Evolutionary conservation across 176 grass and related monocot genomes (phyloP).

Genomic region (Bolboschoenus planiculmis): DNA sequence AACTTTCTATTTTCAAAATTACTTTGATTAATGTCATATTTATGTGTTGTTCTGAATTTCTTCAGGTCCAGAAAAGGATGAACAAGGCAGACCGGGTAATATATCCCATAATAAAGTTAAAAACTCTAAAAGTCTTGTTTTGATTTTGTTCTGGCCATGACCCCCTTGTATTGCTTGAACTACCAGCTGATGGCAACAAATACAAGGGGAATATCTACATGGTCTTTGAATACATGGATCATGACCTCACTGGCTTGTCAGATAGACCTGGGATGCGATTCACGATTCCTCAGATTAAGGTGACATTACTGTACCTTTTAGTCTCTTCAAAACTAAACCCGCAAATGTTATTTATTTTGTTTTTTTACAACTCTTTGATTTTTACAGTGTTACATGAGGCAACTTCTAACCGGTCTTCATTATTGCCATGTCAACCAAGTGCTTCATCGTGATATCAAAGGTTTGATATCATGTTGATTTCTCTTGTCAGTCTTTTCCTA

Average conservation of each 20-base stretch:
- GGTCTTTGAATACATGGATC: slow-evolving; percentile 90
- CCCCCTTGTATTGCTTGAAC: background rate
- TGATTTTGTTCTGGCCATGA: slow-evolving; percentile 14
- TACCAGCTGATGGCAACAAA: slow-evolving; percentile 51
- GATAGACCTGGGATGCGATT: slow-evolving; percentile 76
- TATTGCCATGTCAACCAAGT: slow-evolving; percentile 97
- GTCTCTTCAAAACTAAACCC: background rate
- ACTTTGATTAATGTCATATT: background rate
- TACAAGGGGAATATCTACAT: slow-evolving; percentile 85
- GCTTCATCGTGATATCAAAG: slow-evolving; percentile 96
- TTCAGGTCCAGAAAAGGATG: slow-evolving; percentile 74
- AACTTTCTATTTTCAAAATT: background rate
- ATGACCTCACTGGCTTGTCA: slow-evolving; percentile 73
- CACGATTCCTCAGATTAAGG: slow-evolving; percentile 79
- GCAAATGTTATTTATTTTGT: background rate
- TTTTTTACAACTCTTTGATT: background rate
- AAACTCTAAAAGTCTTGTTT: background rate
- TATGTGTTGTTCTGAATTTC: slow-evolving; percentile 15
- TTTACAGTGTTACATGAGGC: slow-evolving; percentile 81
- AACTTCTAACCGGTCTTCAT: slow-evolving; percentile 84
- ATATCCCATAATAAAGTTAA: slow-evolving; percentile 2
- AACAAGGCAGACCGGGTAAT: slow-evolving; percentile 85
- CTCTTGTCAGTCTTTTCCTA: background rate
- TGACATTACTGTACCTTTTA: slow-evolving; percentile 27
- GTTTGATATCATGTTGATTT: slow-evolving; percentile 19